Evolutionary conservation across 768 basidiomycete genomes (phyloP), one percentile per base, ranked within the genome.

Genomic region (Trametes villosa): DNA sequence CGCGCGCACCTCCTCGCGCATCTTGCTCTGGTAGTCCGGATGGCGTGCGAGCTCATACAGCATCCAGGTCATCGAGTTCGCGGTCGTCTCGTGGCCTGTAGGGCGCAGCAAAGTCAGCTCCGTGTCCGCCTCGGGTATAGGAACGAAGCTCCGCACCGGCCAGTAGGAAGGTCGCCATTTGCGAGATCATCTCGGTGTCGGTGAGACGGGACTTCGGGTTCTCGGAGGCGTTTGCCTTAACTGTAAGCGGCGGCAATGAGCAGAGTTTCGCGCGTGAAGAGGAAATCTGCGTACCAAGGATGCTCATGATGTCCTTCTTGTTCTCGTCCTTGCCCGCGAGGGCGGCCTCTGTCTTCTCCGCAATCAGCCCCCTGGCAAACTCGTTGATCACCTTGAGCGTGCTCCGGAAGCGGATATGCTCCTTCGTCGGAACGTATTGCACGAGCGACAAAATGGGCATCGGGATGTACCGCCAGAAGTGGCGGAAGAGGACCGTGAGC

Each of bases 221-320:
- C 53, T 72, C 71, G 8, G 68, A 64, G 2, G 50, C 42, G 57
- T 76, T 76, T 0, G 75, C 73, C 38, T 68, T 71, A 18, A 75
- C 71, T 70, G 33, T 15, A 20, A 12, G n/a, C n/a, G n/a, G n/a
- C n/a, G n/a, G n/a, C n/a, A n/a, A n/a, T n/a, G n/a, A n/a, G n/a
- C n/a, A n/a, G n/a, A n/a, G n/a, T n/a, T n/a, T n/a, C n/a, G n/a
- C n/a, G n/a, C n/a, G n/a, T n/a, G n/a, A n/a, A n/a, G 5, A 18
- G 20, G 6, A 18, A 12, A 6, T 15, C 36, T 26, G 41, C 67
- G 20, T 44, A 71, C 73, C 67, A 0, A 76, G 66, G 24, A 76
- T 65, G 36, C 74, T 76, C 67, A 76, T 71, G 24, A 75, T 70
- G 55, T 75, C 75, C 57, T 68, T 72, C 58, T 69, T 72, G 22